Evolutionary conservation across 768 basidiomycete species (phyloP).

Genomic region (Podaxis mareebaensis): DNA sequence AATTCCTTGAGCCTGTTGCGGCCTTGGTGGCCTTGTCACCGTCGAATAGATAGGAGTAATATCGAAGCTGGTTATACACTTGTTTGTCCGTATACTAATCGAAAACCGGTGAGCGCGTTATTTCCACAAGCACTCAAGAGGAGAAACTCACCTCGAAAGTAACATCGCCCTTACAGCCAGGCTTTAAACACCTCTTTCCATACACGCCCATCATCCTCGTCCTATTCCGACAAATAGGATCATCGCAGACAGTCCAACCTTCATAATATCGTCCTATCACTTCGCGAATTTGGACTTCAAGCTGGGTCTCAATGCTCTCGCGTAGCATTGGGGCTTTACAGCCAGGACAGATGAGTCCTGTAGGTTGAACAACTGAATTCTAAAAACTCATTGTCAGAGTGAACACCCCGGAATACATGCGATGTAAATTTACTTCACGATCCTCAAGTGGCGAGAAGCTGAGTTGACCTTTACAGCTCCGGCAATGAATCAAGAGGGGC

Average conservation of each 20-base stretch:
- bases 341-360: constrained; percentile 70
- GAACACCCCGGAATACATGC: neutral
- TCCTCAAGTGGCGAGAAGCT: constrained; percentile 62
- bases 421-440: constrained; percentile 47
- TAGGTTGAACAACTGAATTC: constrained; percentile 64
- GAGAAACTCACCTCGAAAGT: constrained; percentile 64
- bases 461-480: constrained; percentile 62
- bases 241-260: constrained; percentile 86
- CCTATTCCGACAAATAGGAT: constrained; percentile 76
- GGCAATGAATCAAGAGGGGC: constrained; percentile 76
- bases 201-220: constrained; percentile 96
- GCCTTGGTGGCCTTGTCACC: constrained; percentile 57
- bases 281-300: constrained; percentile 82
- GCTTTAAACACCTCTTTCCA: constrained; percentile 75
- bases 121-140: neutral
- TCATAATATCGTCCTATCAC: constrained; percentile 85
- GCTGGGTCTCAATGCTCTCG: constrained; percentile 76
- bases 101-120: constrained; percentile 9
- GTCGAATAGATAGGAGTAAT: constrained; percentile 80
- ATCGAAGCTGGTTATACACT: constrained; percentile 90
- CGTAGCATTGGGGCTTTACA: constrained; percentile 56
- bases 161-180: constrained; percentile 69
- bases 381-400: constrained; percentile 27
- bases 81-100: constrained; percentile 78
- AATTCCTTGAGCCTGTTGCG: constrained; percentile 45